phyloP scores from a whole-genome alignment of 495 filamentous ascomycete genomes.

The Symbiotaphrina buchneri region DNA sequence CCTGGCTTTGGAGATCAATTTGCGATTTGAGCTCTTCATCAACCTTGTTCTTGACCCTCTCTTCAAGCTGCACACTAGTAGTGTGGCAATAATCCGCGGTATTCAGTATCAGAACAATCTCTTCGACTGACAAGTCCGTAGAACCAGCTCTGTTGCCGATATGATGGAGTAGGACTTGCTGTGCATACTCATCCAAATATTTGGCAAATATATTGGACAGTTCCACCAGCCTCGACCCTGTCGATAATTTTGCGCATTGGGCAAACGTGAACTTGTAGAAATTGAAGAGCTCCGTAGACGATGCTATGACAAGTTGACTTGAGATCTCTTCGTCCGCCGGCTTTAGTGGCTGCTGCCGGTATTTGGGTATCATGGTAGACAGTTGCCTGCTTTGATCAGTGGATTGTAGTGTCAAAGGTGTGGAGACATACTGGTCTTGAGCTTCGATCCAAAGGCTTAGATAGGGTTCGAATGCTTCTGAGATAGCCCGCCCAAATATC shows the following conservation, averaged over 20 bases:
- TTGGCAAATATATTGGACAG: slow-evolving; percentile 70
- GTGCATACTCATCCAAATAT: slow-evolving; percentile 87
- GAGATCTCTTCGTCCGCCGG: slow-evolving; percentile 82
- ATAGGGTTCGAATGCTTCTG: slow-evolving; percentile 93
- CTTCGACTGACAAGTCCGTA: slow-evolving; percentile 42
- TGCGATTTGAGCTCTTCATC: slow-evolving; percentile 50
- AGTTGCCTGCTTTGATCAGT: slow-evolving; percentile 28
- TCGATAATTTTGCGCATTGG: slow-evolving; percentile 91
- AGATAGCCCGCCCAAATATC: slow-evolving; percentile 79
- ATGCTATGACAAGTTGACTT: slow-evolving; percentile 68
- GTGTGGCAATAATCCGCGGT: slow-evolving; percentile 95
- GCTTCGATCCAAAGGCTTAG: slow-evolving; percentile 92
- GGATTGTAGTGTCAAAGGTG: neutral
- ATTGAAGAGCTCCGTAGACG: slow-evolving; percentile 90
- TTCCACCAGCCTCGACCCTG: slow-evolving; percentile 66
- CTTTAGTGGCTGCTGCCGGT: slow-evolving; percentile 62
- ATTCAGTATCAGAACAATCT: slow-evolving; percentile 70
- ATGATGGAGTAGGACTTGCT: slow-evolving; percentile 61
- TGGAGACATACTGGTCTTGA: slow-evolving; percentile 44
- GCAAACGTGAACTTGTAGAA: slow-evolving; percentile 82
- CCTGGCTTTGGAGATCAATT: slow-evolving; percentile 78
- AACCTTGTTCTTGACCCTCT: slow-evolving; percentile 78
- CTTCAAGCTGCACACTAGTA: slow-evolving; percentile 77
- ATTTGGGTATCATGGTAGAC: slow-evolving; percentile 67
- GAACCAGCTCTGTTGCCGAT: slow-evolving; percentile 13